A percentile compares a stretch with the other conserved stretches of the same genome.
These are phyloP conservation scores for Pythium guiyangense DNA, from an alignment of 352 stramenopile genomes.

Conservation along the genomic window DNA sequence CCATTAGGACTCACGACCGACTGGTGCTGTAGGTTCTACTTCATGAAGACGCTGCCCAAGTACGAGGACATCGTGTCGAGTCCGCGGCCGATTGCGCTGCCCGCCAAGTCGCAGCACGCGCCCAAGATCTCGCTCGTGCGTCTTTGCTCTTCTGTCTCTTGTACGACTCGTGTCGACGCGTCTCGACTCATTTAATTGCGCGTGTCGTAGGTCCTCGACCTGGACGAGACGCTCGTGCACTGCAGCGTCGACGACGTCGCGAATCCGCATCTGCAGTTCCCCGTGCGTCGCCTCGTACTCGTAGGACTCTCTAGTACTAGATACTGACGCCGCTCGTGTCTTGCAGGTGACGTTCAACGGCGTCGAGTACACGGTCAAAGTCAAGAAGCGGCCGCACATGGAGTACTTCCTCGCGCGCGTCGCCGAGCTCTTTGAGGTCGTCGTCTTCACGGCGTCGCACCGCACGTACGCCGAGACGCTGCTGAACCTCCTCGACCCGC, in stretches of 20 bases:
- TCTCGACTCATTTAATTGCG: no score
- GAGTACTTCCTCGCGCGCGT: slow-evolving; percentile 94
- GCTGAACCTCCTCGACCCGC: slow-evolving; percentile 95
- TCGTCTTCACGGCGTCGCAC: slow-evolving; percentile 98
- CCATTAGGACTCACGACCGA: no score
- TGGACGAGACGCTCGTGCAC: slow-evolving; percentile 99
- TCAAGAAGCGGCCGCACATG: slow-evolving; percentile 95
- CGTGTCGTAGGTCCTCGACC: slow-evolving; percentile 95
- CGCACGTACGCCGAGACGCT: slow-evolving; percentile 95
- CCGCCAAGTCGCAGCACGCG: slow-evolving; percentile 40
- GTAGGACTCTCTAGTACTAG: no score
- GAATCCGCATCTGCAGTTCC: slow-evolving; percentile 95
- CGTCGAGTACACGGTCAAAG: slow-evolving; percentile 95
- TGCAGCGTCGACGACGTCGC: slow-evolving; percentile 95
- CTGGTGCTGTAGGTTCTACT: slow-evolving; percentile 70
- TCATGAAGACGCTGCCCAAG: slow-evolving; percentile 82
- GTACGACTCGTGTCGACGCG: no score
- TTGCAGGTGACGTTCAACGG: slow-evolving; percentile 92
- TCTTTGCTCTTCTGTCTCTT: no score
- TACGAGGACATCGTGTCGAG: slow-evolving; percentile 68
- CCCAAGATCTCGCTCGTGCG: slow-evolving; percentile 71
- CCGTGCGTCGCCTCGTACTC: slow-evolving; percentile 49
- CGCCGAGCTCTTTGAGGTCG: slow-evolving; percentile 95
- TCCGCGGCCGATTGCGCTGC: slow-evolving; percentile 48
- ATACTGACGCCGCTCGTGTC: no score